Conservation (phyloP, 306 rosid species). For the Cyamopsis tetragonoloba region DNA sequence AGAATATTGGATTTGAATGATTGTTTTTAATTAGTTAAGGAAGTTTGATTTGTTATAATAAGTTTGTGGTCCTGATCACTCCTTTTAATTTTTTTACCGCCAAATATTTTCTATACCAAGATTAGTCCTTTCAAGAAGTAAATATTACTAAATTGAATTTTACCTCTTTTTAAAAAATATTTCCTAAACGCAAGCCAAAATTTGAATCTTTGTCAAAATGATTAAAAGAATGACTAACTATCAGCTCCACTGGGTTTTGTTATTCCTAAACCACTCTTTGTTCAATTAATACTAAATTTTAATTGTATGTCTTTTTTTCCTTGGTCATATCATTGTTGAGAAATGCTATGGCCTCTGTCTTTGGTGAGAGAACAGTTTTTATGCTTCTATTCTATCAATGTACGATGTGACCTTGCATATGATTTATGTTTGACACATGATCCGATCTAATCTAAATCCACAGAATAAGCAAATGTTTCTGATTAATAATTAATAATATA, state of each 20-base stretch:
- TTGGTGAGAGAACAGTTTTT: not conserved
- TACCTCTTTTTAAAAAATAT: too few species aligned
- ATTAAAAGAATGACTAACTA: too few species aligned
- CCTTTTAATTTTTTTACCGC: too few species aligned
- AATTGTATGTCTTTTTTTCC: not conserved
- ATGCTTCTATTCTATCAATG: not conserved
- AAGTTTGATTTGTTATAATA: constrained; percentile 9
- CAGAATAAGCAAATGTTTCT: constrained; percentile 7
- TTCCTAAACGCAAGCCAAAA: too few species aligned
- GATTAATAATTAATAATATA: too few species aligned
- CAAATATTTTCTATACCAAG: too few species aligned
- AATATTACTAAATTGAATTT: too few species aligned
- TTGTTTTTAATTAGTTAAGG: not conserved
- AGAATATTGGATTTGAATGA: constrained; percentile 1
- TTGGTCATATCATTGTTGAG: not conserved
- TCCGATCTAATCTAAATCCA: constrained; percentile 11
- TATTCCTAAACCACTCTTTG: too few species aligned
- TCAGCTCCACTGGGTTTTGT: too few species aligned
- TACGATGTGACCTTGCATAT: constrained; percentile 7
- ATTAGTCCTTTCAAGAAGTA: too few species aligned
- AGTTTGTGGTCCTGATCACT: not conserved
- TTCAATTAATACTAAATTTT: not conserved
- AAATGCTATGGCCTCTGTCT: constrained; percentile 16
- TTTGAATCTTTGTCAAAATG: too few species aligned
- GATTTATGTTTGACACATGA: not conserved